Conservation (phyloP, 306 rosid species). For the Corylus heterophylla region DNA sequence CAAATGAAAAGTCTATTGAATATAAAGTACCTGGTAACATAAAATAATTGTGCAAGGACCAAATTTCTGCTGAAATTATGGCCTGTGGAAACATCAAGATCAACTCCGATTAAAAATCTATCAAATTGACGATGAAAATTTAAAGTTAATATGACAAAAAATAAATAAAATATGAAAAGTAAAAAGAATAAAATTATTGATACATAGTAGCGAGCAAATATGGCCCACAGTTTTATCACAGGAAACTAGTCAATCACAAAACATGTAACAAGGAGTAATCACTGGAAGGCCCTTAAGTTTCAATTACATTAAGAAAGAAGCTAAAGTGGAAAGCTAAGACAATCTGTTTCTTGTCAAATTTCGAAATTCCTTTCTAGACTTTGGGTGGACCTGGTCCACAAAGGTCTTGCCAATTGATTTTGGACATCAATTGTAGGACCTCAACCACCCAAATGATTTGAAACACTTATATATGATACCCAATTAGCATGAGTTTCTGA, state of each 20-base stretch:
- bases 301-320: background rate
- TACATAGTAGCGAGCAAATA: background rate
- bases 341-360: too few relatives aligned
- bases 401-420: too few relatives aligned
- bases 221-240: background rate
- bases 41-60: slow-evolving; percentile 69
- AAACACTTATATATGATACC: too few relatives aligned
- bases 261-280: background rate
- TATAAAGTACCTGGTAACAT: slow-evolving; percentile 40
- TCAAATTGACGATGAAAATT: background rate
- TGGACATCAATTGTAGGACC: too few relatives aligned
- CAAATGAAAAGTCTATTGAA: too few relatives aligned
- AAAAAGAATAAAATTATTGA: background rate
- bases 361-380: too few relatives aligned
- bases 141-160: background rate
- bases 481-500: too few relatives aligned
- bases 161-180: background rate
- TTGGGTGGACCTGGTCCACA: too few relatives aligned
- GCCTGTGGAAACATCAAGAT: slow-evolving; percentile 39
- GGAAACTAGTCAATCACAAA: background rate
- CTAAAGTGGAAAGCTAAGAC: too few relatives aligned
- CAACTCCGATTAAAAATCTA: background rate
- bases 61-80: slow-evolving; percentile 58
- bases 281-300: background rate
- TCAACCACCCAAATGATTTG: too few relatives aligned